Base-by-base conservation (phyloP, 441 rosid genomes). In the Omphalea diandra region DNA sequence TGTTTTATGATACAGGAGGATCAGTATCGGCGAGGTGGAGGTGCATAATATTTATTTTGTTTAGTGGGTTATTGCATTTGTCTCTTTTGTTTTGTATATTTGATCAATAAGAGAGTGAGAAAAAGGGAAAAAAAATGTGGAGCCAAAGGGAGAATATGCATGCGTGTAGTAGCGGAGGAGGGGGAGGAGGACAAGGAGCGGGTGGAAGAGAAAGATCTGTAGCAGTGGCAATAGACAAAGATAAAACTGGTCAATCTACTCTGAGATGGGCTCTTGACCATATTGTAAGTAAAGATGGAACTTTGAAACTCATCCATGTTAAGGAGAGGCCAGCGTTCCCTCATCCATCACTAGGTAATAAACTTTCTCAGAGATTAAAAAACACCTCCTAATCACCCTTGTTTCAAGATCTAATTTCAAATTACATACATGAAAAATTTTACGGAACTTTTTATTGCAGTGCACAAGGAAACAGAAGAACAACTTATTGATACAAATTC, bases 201-300 rank as follows among this genome's bases (percentile, higher is more conserved):
- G 9, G 20, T 11, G n/a, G 69, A 54, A 58, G 81, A 64, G 82
- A 79, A 55, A 77, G 77, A 31, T 17, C 72, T 3, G 60, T 83
- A 32, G 85, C 87, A 7, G 78, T 87, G 72, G 96, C 87, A 14
- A 60, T 83, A 3, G 88, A 84, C 61, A 83, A 68, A 46, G 86
- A 84, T 49, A 89, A 83, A 76, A 17, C 76, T 32, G 83, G 90
- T 71, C 77, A 78, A 31, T 64, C 65, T 36, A 84, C 88, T 62
- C 77, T 89, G 33, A 84, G 75, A 81, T 89, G 92, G 95, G 87
- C 95, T 35, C 69, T 77, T n/a, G 85, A 84, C 31, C 50, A 82
- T 75, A 32, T 83, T 58, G 70, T 87, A 44, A 72, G 74, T 27
- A 69, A 76, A 72, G 75, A 73, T 65, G 77, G 75, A 31, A 65